Percentiles rank a stretch among this genome's conserved stretches.
Conservation (phyloP, 2,329 filamentous ascomycete genomes). For the Fragosphaeria purpurea region DNA sequence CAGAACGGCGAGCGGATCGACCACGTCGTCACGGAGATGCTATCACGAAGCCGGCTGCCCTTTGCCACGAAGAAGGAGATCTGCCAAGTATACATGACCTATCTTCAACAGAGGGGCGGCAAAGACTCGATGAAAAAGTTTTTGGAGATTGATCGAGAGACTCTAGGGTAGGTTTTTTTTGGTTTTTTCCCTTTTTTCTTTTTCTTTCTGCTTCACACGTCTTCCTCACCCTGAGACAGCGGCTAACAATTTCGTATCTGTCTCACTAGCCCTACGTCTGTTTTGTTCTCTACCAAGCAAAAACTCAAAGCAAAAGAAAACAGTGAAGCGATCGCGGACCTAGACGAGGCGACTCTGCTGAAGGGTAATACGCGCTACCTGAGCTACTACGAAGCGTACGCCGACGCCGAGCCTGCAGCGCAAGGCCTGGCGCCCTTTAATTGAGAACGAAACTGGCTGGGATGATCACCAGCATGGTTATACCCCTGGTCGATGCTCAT, state of each 20-base stretch:
- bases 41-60: slow-evolving; percentile 61
- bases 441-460: slow-evolving; percentile 1
- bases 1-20: slow-evolving; percentile 66
- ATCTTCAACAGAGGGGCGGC: slow-evolving; percentile 71
- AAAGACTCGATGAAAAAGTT: slow-evolving; percentile 82
- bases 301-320: slow-evolving; percentile 35
- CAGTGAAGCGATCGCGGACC: slow-evolving; percentile 28
- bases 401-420: slow-evolving; percentile 34
- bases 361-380: slow-evolving; percentile 43
- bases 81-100: slow-evolving; percentile 68
- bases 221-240: background rate
- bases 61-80: slow-evolving; percentile 61
- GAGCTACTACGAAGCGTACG: slow-evolving; percentile 43
- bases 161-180: slow-evolving; percentile 59
- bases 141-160: slow-evolving; percentile 69
- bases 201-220: background rate
- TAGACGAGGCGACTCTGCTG: slow-evolving; percentile 40
- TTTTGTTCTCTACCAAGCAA: slow-evolving; percentile 30
- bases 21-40: slow-evolving; percentile 66
- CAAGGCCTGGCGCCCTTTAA: slow-evolving; percentile 44
- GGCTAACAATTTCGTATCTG: slow-evolving; percentile 4
- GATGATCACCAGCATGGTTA: background rate
- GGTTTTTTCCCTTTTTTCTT: too few relatives aligned
- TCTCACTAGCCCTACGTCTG: slow-evolving; percentile 32
- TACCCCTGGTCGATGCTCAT: background rate